phyloP scores from a whole-genome alignment of 2,329 filamentous ascomycete genomes.

The Metarhizium humberi region DNA sequence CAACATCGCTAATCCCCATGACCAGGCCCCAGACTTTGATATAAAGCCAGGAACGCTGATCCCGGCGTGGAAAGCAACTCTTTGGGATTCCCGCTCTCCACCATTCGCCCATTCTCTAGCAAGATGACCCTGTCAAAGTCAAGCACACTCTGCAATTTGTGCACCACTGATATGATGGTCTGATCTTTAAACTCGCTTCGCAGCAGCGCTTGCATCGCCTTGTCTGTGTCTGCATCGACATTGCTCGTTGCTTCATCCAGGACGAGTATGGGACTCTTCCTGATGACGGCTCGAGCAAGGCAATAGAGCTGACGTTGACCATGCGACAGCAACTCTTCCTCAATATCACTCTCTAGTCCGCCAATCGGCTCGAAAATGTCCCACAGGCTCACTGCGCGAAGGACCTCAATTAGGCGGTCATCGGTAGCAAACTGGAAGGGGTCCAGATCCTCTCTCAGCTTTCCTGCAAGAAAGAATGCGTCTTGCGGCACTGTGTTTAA shows the following conservation, averaged over 20 bases:
- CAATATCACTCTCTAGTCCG: slow-evolving; percentile 25
- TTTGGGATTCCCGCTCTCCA: slow-evolving; percentile 7
- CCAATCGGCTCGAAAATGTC: slow-evolving; percentile 27
- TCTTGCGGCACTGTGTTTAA: slow-evolving; percentile 42
- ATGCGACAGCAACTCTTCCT: slow-evolving; percentile 22
- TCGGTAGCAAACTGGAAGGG: slow-evolving; percentile 29
- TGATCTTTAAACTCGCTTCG: slow-evolving; percentile 25
- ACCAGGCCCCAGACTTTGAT: neutral
- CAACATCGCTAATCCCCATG: neutral
- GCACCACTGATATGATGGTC: slow-evolving; percentile 39
- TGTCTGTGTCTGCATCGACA: slow-evolving; percentile 20
- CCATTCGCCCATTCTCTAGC: slow-evolving; percentile 37
- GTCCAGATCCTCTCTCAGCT: slow-evolving; percentile 39
- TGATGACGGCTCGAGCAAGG: slow-evolving; percentile 25
- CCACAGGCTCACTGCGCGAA: slow-evolving; percentile 35
- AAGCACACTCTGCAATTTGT: slow-evolving; percentile 22
- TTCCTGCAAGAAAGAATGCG: slow-evolving; percentile 37
- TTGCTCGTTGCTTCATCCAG: slow-evolving; percentile 28
- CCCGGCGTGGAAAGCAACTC: slow-evolving; percentile 1
- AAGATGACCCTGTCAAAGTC: slow-evolving; percentile 37
- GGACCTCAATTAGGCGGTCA: slow-evolving; percentile 25
- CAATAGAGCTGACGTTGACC: slow-evolving; percentile 37
- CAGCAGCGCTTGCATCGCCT: slow-evolving; percentile 23
- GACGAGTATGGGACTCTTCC: slow-evolving; percentile 23
- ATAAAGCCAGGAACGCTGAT: neutral